These are phyloP conservation scores for Myxozyma vanderwaltii DNA, from an alignment of 805 yeast genomes.

Conservation along the genomic window DNA sequence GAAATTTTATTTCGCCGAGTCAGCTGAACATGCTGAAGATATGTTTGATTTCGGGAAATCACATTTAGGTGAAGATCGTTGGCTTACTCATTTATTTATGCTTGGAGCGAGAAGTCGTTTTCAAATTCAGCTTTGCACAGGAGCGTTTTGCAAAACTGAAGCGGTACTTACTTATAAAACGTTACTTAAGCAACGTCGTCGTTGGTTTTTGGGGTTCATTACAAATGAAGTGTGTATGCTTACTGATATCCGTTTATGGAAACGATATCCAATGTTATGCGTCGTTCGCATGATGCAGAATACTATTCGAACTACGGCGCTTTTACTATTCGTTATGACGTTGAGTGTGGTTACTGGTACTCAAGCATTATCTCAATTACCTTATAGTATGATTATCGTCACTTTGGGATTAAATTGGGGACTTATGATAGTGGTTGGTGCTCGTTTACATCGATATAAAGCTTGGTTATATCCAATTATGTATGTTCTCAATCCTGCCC, in stretches of 20 bases:
- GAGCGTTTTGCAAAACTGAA: conserved; percentile 33
- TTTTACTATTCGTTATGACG: conserved; percentile 19
- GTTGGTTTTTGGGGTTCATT: conserved; percentile 31
- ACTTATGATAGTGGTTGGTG: conserved; percentile 25
- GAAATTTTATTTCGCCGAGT: conserved; percentile 26
- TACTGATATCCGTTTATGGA: conserved; percentile 32
- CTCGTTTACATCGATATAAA: conserved; percentile 21
- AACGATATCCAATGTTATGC: conserved; percentile 28
- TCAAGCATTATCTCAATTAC: conserved; percentile 10
- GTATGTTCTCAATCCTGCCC: conserved; percentile 26
- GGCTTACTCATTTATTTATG: conserved; percentile 33
- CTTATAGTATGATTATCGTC: conserved; percentile 15
- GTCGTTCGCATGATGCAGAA: conserved; percentile 31
- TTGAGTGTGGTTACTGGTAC: conserved; percentile 11
- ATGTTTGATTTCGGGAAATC: conserved; percentile 31
- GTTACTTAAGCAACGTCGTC: conserved; percentile 29
- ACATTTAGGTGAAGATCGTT: conserved; percentile 31
- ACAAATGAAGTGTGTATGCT: conserved; percentile 32
- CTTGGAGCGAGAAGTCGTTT: conserved; percentile 28
- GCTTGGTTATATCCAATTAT: conserved; percentile 29
- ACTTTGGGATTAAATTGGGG: conserved; percentile 27
- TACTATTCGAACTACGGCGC: conserved; percentile 30
- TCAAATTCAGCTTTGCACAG: conserved; percentile 31
- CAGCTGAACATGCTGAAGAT: conserved; percentile 28
- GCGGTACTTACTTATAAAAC: conserved; percentile 23